A percentile compares a stretch with the other conserved stretches of the same genome.
phyloP scores from a whole-genome alignment of 768 basidiomycete genomes.

The Clavaria fumosa region DNA sequence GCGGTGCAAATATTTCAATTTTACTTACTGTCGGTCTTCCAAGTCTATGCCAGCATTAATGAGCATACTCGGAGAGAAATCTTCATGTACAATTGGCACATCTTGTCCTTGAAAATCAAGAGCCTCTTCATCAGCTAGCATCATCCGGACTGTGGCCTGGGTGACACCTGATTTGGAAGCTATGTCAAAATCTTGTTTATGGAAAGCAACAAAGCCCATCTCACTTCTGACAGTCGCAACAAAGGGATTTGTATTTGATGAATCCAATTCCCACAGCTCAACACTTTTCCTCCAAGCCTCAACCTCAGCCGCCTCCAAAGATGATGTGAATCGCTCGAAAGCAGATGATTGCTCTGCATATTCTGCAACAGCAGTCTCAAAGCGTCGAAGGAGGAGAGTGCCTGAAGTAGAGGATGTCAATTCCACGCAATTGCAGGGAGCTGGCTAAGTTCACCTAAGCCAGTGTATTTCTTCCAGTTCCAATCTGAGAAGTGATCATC shows the following conservation, averaged over 20 bases:
- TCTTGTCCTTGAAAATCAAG: neutral
- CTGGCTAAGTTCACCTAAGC: constrained; percentile 11
- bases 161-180: neutral
- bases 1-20: neutral
- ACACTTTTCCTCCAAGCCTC: neutral
- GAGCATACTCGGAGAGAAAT: neutral
- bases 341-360: neutral
- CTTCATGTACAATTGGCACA: neutral
- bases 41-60: neutral
- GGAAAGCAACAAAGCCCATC: neutral
- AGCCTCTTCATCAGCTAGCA: neutral
- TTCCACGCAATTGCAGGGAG: neutral
- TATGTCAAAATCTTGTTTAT: no score
- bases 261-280: neutral
- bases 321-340: neutral
- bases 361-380: neutral
- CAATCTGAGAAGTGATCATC: constrained; percentile 25
- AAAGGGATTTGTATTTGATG: neutral
- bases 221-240: neutral
- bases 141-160: neutral
- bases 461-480: constrained; percentile 18
- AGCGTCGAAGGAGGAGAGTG: neutral
- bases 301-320: neutral
- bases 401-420: neutral
- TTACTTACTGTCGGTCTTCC: neutral